Base-by-base conservation (phyloP, 2,329 filamentous ascomycete species). In the Aspergillus pseudoglaucus region DNA sequence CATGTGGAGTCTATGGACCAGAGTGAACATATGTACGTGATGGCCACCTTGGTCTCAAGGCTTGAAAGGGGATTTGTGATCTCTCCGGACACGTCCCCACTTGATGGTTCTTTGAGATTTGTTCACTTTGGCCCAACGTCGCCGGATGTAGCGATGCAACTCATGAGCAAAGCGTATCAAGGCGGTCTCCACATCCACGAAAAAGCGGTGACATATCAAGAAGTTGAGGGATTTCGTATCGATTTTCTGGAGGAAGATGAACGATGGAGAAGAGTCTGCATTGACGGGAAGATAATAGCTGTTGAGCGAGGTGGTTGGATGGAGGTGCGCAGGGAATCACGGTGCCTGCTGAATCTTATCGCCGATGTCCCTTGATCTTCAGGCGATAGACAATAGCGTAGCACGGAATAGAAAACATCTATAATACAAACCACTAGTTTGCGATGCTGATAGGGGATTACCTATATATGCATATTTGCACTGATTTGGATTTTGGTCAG, bases 211-310 rank as follows among this genome's bases (percentile, higher is more conserved):
- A 76, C 76, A 0, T 96, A 96, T 63, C 80, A 86, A 15, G 77
- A 81, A 46, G 76, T 93, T 6, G 79, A 85, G 2, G 79, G 79
- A 45, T 56, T 95, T 15, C 75, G 71, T 49, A 81, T 96, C 42
- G 76, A 79, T 14, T 82, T 88, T 32, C 53, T 72, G 1, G 87
- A 93, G 59, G 73, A 79, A 1, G 50, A 63, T 20, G 64, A 67
- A 47, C 74, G 82, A 45, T 96, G 90, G 90, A 77, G 91, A 51
- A 82, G 90, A 60, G 79, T 95, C 12, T 97, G 91, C 64, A 76
- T 97, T n/a, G 91, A 97, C 66, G 91, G 91, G 3, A 89, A 85
- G 46, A 94, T 95, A 59, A 81, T 96, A 3, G 78, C 81, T 49
- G 71, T 95, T 1, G 84, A 86, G 17, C 65, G 75, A 45, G 82